Conservation (phyloP, 257 asterid genomes). For the Primulina huaijiensis region DNA sequence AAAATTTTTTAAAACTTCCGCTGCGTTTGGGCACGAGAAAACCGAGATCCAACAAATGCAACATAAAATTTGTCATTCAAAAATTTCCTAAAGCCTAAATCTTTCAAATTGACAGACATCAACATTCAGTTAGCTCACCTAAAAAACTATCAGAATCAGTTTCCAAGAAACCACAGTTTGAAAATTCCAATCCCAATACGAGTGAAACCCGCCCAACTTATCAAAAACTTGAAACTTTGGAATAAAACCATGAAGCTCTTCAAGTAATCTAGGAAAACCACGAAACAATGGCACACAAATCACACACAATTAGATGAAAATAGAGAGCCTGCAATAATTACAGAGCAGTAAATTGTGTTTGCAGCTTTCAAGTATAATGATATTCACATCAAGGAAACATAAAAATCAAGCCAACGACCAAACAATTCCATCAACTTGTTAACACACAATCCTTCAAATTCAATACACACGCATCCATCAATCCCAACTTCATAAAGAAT, state of each 20-base stretch:
- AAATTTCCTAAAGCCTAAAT: not conserved
- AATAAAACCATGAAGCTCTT: not conserved
- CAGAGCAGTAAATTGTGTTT: not conserved
- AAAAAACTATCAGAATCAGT: not conserved
- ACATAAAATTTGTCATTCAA: not conserved
- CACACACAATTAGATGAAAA: not conserved
- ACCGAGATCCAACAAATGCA: too few species aligned
- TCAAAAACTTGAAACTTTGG: not conserved
- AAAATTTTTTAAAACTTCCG: too few species aligned
- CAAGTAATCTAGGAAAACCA: not conserved
- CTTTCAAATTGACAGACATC: not conserved
- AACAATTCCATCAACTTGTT: slow-evolving; percentile 3
- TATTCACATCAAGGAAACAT: not conserved
- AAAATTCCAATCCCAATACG: not conserved
- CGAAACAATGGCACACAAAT: not conserved
- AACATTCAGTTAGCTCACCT: not conserved
- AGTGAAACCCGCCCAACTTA: not conserved
- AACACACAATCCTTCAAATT: slow-evolving; percentile 9
- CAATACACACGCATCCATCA: not conserved
- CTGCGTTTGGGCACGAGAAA: too few species aligned
- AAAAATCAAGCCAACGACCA: not conserved
- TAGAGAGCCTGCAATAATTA: not conserved
- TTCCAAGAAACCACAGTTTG: not conserved
- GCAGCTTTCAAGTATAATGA: not conserved
- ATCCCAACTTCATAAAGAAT: not conserved